Conservation (phyloP, 2,329 filamentous ascomycete species). For the Hymenoscyphus infarciens region DNA sequence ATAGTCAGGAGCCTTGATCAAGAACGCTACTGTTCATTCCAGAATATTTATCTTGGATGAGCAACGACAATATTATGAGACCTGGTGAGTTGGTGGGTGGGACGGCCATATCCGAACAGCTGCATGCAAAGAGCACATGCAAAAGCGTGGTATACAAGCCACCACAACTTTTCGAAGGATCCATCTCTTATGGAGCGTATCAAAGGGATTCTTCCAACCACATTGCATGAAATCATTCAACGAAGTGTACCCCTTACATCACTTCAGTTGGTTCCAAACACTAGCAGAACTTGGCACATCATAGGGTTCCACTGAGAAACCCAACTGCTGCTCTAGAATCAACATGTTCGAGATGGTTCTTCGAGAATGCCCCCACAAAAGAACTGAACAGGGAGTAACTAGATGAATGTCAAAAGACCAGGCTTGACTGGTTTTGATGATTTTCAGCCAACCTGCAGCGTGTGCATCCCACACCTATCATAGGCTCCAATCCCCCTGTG, state of each 20-base stretch:
- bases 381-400: not conserved
- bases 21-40: no score
- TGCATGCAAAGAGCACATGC: not conserved
- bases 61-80: not conserved
- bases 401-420: not conserved
- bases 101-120: not conserved
- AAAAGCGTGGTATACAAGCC: not conserved
- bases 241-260: not conserved
- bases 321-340: not conserved
- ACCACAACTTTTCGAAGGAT: not conserved
- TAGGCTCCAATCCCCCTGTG: not conserved
- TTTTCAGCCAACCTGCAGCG: not conserved
- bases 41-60: no score
- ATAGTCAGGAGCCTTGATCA: no score
- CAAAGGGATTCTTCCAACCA: not conserved
- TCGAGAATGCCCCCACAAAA: not conserved
- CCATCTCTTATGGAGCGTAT: not conserved
- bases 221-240: not conserved
- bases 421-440: not conserved
- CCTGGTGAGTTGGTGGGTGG: not conserved
- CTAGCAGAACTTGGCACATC: not conserved
- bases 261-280: not conserved
- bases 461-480: not conserved
- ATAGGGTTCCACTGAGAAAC: not conserved
- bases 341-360: not conserved